Conservation (phyloP, 768 basidiomycete species). For the Hericium rajendrae region DNA sequence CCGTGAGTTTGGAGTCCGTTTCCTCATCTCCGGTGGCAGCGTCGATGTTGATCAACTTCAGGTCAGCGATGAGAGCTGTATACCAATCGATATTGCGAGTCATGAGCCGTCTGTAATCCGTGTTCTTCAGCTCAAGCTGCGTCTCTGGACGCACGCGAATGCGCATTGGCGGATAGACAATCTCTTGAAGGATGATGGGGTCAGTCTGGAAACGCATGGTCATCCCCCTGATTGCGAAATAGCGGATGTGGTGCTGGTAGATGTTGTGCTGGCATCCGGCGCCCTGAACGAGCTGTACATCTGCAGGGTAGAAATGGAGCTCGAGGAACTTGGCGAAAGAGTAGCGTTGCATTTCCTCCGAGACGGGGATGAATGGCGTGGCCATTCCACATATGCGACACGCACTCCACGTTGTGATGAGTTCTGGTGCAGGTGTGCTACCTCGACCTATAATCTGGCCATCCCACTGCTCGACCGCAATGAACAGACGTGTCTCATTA, state of each 20-base stretch:
- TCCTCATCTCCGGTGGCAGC: constrained; percentile 74
- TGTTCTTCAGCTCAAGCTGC: constrained; percentile 83
- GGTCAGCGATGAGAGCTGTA: constrained; percentile 61
- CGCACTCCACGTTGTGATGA: constrained; percentile 85
- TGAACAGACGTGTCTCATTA: constrained; percentile 70
- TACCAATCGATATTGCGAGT: constrained; percentile 69
- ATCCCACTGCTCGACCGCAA: constrained; percentile 86
- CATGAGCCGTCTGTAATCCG: constrained; percentile 75
- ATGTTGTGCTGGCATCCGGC: constrained; percentile 93
- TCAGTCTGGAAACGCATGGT: constrained; percentile 86
- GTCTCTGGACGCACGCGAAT: constrained; percentile 82
- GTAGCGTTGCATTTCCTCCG: constrained; percentile 86
- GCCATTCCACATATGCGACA: constrained; percentile 73
- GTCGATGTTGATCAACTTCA: constrained; percentile 69
- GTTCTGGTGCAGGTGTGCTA: constrained; percentile 53
- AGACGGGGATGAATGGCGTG: constrained; percentile 82
- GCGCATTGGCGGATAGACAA: constrained; percentile 81
- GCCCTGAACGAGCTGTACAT: constrained; percentile 75
- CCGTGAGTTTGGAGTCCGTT: constrained; percentile 49
- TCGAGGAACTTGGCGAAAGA: constrained; percentile 97
- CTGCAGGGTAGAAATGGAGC: constrained; percentile 88
- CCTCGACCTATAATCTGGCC: constrained; percentile 57
- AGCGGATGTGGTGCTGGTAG: constrained; percentile 86
- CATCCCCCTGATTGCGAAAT: constrained; percentile 77
- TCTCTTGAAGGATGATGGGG: constrained; percentile 71